A percentile compares a stretch with the other conserved stretches of the same genome.
These are phyloP conservation scores for Phytophthora citrophthora DNA, from an alignment of 352 stramenopile genomes.

Conservation along the genomic window DNA sequence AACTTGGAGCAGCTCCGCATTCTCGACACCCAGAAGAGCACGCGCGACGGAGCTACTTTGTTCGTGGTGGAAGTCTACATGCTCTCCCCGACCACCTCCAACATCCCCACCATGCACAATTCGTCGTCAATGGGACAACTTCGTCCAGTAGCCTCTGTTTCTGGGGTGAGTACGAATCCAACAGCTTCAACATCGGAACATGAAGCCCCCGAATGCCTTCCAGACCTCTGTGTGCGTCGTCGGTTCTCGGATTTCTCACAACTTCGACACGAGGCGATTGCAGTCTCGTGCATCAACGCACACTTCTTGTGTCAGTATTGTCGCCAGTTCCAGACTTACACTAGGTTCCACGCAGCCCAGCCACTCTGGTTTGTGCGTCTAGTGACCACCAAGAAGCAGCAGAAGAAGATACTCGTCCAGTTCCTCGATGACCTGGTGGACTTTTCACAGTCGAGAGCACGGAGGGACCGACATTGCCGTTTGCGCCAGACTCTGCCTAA, in stretches of 20 bases:
- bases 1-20: constrained; percentile 48
- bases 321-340: constrained; percentile 47
- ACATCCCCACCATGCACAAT: constrained; percentile 32
- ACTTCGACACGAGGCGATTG: constrained; percentile 34
- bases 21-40: constrained; percentile 24
- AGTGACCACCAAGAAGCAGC: constrained; percentile 33
- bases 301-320: constrained; percentile 61
- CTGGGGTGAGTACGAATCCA: constrained; percentile 6
- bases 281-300: constrained; percentile 41
- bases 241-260: constrained; percentile 37
- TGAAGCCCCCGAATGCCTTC: constrained; percentile 11
- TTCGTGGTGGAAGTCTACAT: constrained; percentile 48
- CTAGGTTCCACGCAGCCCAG: constrained; percentile 48
- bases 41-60: constrained; percentile 35
- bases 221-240: constrained; percentile 26
- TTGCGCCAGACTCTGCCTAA: constrained; percentile 35
- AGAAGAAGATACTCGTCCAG: constrained; percentile 49
- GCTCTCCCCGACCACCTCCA: constrained; percentile 24
- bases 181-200: constrained; percentile 17
- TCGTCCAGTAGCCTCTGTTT: constrained; percentile 1
- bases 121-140: not conserved
- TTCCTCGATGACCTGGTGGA: constrained; percentile 49
- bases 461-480: constrained; percentile 33
- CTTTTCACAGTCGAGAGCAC: constrained; percentile 35
- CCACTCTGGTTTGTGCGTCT: constrained; percentile 45